These are phyloP conservation scores for Plantago elongata DNA, from an alignment of 257 asterid species.

Conservation along the genomic window DNA sequence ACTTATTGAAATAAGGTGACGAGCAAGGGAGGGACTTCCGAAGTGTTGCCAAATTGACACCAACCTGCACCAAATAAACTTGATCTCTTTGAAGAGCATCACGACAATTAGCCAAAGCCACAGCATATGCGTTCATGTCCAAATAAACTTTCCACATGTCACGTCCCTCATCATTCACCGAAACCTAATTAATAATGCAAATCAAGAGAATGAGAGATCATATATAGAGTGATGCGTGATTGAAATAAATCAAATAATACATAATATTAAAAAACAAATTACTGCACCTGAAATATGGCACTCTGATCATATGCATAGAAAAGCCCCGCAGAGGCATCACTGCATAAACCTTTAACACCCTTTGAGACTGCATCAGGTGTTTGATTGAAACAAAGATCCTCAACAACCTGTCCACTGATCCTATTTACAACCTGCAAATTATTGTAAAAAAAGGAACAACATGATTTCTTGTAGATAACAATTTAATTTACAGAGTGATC, in stretches of 20 bases:
- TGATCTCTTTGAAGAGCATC: constrained; percentile 94
- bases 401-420: constrained; percentile 89
- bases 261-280: constrained; percentile 22
- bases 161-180: constrained; percentile 91
- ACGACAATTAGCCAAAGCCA: constrained; percentile 85
- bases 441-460: constrained; percentile 12
- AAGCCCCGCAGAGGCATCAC: constrained; percentile 98
- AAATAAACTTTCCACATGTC: constrained; percentile 99
- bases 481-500: too few relatives aligned
- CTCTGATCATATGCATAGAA: constrained; percentile 92
- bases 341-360: constrained; percentile 88
- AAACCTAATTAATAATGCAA: constrained; percentile 50
- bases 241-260: constrained; percentile 9
- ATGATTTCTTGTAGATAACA: not conserved
- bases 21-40: too few relatives aligned
- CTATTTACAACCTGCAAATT: constrained; percentile 79
- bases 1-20: not conserved
- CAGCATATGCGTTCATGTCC: constrained; percentile 83
- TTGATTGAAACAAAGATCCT: constrained; percentile 88
- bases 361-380: constrained; percentile 69
- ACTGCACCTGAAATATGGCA: constrained; percentile 83
- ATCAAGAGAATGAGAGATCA: constrained; percentile 5
- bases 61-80: constrained; percentile 93
- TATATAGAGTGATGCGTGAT: constrained; percentile 1
- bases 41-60: constrained; percentile 17